Evolutionary conservation across 305 asterid species (phyloP).

Genomic region (Coffea humblotiana): DNA sequence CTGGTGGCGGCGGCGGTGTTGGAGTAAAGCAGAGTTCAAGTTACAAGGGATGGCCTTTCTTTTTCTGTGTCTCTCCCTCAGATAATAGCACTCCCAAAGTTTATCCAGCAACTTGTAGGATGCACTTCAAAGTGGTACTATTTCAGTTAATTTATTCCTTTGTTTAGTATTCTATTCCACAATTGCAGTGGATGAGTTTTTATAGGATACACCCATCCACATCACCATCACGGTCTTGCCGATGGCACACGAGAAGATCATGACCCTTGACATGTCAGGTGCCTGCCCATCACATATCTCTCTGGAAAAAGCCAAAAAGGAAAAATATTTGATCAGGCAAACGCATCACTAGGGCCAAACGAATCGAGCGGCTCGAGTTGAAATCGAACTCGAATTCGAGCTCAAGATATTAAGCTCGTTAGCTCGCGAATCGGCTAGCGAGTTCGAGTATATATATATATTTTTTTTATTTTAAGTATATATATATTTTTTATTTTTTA

Average conservation of each 20-base stretch:
- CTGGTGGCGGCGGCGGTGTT: neutral
- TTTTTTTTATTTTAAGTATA: no score
- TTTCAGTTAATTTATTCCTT: neutral
- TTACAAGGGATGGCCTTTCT: neutral
- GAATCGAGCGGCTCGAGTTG: no score
- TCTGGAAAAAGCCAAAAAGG: neutral
- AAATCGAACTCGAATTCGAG: no score
- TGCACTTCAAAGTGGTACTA: neutral
- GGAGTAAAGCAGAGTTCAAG: conserved; percentile 3
- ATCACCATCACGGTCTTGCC: neutral
- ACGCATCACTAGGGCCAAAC: no score
- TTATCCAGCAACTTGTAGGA: conserved; percentile 3
- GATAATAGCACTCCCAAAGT: neutral
- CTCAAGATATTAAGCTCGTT: no score
- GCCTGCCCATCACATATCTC: neutral
- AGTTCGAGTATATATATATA: no score
- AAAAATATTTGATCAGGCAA: no score
- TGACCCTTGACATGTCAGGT: conserved; percentile 7
- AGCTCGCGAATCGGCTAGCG: no score
- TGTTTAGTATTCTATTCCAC: neutral
- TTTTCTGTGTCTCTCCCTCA: neutral
- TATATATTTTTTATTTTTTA: no score
- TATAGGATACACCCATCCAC: neutral
- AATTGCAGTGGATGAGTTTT: neutral
- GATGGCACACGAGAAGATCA: conserved; percentile 14